Evolutionary conservation across 192 early-diverging fungal genomes (phyloP).

Genomic region (Coemansia pectinata): DNA sequence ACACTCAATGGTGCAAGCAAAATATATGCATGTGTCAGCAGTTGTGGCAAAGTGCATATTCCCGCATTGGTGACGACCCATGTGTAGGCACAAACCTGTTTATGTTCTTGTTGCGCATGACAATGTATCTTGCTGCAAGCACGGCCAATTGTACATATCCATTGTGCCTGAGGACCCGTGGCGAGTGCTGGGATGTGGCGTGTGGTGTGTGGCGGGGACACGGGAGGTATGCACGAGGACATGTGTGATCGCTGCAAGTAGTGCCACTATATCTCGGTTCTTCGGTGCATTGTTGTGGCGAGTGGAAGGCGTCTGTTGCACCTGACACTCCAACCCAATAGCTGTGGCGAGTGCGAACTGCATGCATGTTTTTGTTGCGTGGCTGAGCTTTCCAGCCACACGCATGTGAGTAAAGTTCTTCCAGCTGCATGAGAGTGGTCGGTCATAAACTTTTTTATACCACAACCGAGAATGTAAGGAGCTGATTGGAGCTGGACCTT

Average conservation of each 20-base stretch:
- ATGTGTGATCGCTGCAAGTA: background rate
- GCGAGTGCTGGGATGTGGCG: conserved; percentile 1
- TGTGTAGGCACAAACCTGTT: conserved; percentile 4
- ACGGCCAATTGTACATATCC: background rate
- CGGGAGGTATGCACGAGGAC: background rate
- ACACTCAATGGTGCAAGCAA: background rate
- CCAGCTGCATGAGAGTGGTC: background rate
- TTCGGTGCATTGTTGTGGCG: conserved; percentile 8
- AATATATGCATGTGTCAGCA: conserved; percentile 14
- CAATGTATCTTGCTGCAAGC: conserved; percentile 1
- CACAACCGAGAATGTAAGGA: background rate
- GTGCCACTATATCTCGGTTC: background rate
- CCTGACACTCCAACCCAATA: too few relatives aligned
- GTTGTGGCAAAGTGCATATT: conserved; percentile 28
- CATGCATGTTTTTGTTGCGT: background rate
- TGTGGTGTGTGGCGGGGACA: background rate
- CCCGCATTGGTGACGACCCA: conserved; percentile 6
- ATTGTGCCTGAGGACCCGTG: conserved; percentile 12
- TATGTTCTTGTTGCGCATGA: background rate
- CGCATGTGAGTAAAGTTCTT: background rate
- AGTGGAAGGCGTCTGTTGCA: background rate
- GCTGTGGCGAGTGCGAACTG: conserved; percentile 11
- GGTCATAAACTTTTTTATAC: background rate
- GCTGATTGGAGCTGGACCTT: background rate
- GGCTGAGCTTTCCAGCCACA: background rate